phyloP scores from a whole-genome alignment of 2,329 filamentous ascomycete species.

The Penicillium sp. region DNA sequence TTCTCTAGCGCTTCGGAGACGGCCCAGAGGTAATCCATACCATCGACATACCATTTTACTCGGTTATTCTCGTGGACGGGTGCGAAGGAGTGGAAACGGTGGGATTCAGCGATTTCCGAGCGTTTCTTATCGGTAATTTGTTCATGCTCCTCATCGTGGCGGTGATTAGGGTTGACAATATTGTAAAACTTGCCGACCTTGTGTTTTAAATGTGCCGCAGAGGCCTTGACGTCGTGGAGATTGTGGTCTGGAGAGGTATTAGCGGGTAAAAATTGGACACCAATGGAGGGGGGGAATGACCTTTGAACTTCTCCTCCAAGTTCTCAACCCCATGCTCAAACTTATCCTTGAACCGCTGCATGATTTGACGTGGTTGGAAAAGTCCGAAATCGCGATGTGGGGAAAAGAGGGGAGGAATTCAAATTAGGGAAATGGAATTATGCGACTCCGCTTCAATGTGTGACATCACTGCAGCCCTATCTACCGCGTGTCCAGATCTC shows the following conservation, averaged over 20 bases:
- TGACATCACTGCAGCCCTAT: slow-evolving; percentile 8
- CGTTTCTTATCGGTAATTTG: slow-evolving; percentile 80
- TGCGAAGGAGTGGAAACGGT: slow-evolving; percentile 89
- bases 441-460: neutral
- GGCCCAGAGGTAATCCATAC: slow-evolving; percentile 91
- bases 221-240: slow-evolving; percentile 48
- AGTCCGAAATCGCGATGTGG: neutral
- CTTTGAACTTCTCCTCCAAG: slow-evolving; percentile 29
- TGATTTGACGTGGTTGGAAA: slow-evolving; percentile 10
- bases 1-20: slow-evolving; percentile 87
- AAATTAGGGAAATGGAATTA: neutral
- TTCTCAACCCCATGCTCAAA: slow-evolving; percentile 19
- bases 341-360: slow-evolving; percentile 30
- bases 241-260: slow-evolving; percentile 30
- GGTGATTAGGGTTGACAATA: slow-evolving; percentile 80
- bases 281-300: slow-evolving; percentile 6
- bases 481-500: neutral
- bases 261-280: neutral
- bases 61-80: slow-evolving; percentile 82
- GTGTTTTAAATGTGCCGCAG: slow-evolving; percentile 60
- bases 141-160: slow-evolving; percentile 92
- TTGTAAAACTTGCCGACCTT: slow-evolving; percentile 66
- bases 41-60: slow-evolving; percentile 97
- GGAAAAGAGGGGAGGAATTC: slow-evolving; percentile 1
- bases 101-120: slow-evolving; percentile 65